Conservation (phyloP, 2,329 filamentous ascomycete genomes). For the Ploettnerulaceae sp. region DNA sequence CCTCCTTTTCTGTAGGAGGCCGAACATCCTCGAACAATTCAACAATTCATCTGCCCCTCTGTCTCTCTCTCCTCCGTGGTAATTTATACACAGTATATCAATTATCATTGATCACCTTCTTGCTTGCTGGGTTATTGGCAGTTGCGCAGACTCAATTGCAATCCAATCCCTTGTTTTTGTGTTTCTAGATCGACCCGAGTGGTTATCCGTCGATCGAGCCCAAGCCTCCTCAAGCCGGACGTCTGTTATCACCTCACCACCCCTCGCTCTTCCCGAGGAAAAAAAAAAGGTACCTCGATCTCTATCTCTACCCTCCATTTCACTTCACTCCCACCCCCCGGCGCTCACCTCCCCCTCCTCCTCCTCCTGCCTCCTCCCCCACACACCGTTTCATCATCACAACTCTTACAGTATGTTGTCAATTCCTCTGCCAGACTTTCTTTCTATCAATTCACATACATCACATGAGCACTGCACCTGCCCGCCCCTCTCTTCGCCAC, state of each 20-base stretch:
- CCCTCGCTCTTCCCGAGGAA: background rate
- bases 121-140: too few relatives aligned
- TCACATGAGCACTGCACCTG: too few relatives aligned
- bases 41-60: background rate
- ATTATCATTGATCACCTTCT: too few relatives aligned
- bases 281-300: conserved; percentile 1
- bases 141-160: too few relatives aligned
- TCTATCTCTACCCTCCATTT: too few relatives aligned
- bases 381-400: background rate
- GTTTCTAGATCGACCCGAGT: conserved; percentile 8
- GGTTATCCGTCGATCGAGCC: conserved; percentile 13
- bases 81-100: background rate
- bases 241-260: too few relatives aligned
- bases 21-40: background rate
- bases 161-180: background rate
- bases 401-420: background rate
- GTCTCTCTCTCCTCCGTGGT: background rate
- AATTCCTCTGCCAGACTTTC: background rate
- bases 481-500: conserved; percentile 6
- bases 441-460: too few relatives aligned
- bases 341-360: too few relatives aligned
- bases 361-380: too few relatives aligned
- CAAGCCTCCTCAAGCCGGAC: conserved; percentile 1
- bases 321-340: too few relatives aligned
- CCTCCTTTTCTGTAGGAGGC: too few relatives aligned